Evolutionary conservation across 163 green algal genomes (phyloP), one percentile per base, ranked within the genome.

Genomic region (Scenedesmus sp.): DNA sequence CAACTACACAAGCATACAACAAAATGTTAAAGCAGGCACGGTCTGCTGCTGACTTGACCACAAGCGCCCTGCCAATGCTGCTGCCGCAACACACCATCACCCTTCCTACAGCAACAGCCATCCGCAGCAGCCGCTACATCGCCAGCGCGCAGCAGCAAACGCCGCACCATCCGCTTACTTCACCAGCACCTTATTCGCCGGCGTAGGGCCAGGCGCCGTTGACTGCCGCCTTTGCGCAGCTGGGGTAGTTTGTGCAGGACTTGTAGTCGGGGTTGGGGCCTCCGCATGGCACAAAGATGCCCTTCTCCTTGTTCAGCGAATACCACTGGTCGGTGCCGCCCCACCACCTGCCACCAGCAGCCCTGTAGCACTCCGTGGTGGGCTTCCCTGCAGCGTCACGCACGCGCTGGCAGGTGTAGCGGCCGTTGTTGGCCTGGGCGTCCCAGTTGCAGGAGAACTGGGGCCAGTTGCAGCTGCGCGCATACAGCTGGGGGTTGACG

Each of bases 241-340:
- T n/a, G 2, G 66, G 66, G 86, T 26, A 90, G 64, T 55, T 52
- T 4, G 7, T 67, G 66, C 86, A 90, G 8, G 34, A 46, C 86
- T 84, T 90, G 86, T 90, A 90, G 67, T 90, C 86, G 7, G 86
- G 60, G 86, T 90, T 90, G 66, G 86, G 86, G 0, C 86, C 87
- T 15, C 87, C 87, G 59, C 87, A 91, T 62, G 87, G 87, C n/a
- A 56, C 55, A 52, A 91, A 91, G 20, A 13, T 79, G 70, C 70
- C 70, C 76, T 91, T 91, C 8, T 52, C 73, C 26, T 79, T 60
- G 20, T 79, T 56, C n/a, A 34, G 12, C 26, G 87, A 46, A 67
- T 91, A 91, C 87, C 87, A 91, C 87, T 91, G 87, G 76, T 91
- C 87, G 10, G 76, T 67, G 15, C 87, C 87, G 57, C 87, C 87